Evolutionary conservation across 2,329 filamentous ascomycete species (phyloP).

Genomic region (Pseudopithomyces maydicus): DNA sequence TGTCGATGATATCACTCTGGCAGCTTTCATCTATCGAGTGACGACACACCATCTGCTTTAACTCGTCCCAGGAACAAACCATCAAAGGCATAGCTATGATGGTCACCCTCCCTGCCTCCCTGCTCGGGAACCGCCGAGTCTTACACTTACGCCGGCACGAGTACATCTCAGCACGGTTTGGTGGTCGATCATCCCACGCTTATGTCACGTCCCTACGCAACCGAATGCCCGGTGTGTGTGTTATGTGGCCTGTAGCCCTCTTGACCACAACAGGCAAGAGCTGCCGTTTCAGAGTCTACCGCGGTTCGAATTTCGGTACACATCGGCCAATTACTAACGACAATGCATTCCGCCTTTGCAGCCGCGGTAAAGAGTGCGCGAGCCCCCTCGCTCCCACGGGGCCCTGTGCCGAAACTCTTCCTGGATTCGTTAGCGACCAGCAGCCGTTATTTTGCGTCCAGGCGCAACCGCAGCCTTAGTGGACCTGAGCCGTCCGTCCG

Average conservation of each 20-base stretch:
- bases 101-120: neutral
- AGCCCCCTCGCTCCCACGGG: neutral
- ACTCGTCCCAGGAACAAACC: too few species aligned
- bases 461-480: neutral
- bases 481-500: neutral
- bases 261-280: neutral
- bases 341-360: neutral
- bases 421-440: slow-evolving; percentile 2
- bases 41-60: too few species aligned
- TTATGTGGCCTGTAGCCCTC: neutral
- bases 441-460: neutral
- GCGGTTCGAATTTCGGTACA: neutral
- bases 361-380: neutral
- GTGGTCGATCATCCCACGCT: neutral
- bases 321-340: neutral
- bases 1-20: too few species aligned
- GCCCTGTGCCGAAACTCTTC: neutral
- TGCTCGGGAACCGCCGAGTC: neutral
- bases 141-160: neutral
- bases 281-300: slow-evolving; percentile 1
- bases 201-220: slow-evolving; percentile 4
- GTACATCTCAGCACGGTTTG: neutral
- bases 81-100: too few species aligned
- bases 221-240: neutral
- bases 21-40: too few species aligned